Base-by-base conservation (phyloP, 257 asterid species). In the Petunia axillaris region DNA sequence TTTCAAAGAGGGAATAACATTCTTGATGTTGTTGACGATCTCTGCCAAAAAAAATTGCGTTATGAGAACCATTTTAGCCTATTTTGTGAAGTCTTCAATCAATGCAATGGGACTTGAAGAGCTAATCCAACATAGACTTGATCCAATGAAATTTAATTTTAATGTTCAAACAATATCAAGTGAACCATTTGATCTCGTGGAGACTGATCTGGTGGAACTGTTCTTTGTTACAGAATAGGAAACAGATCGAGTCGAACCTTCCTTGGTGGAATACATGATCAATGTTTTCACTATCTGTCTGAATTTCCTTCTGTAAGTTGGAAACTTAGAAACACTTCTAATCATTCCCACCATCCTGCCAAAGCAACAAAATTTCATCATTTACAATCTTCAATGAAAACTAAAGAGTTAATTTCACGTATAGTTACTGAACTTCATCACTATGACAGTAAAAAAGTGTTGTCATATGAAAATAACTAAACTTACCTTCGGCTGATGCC, bases 401-500 rank as follows among this genome's bases (percentile, higher is more conserved):
- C 25, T 25, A 25, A 25, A 25, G 25, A 25, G 25, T 25, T 25
- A 25, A 25, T 25, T 25, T 25, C 25, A 25, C 25, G 25, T 25
- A 25, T 25, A 25, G 25, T 25, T 25, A 25, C 25, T 25, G 25
- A 25, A 25, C 25, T 25, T 25, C 25, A 25, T 25, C 25, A 25
- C 25, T 25, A 25, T 25, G 25, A 25, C 25, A 25, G 25, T 25
- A 25, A 25, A 25, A 25, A 25, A 25, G 25, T 25, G 25, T 25
- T 25, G 25, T 25, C 25, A 25, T 25, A 76, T 38, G 55, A 55
- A 13, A n/a, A 58, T 39, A 57, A 16, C 25, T 1, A 59, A 40
- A 2, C 58, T 83, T 83, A 95, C 99, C 99, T 90, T 63, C 98
- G 95, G 83, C 94, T 83, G 78, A 93, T 88, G 82, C 98, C 97